phyloP scores from a whole-genome alignment of 768 basidiomycete species.

The Mycena belliarum region DNA sequence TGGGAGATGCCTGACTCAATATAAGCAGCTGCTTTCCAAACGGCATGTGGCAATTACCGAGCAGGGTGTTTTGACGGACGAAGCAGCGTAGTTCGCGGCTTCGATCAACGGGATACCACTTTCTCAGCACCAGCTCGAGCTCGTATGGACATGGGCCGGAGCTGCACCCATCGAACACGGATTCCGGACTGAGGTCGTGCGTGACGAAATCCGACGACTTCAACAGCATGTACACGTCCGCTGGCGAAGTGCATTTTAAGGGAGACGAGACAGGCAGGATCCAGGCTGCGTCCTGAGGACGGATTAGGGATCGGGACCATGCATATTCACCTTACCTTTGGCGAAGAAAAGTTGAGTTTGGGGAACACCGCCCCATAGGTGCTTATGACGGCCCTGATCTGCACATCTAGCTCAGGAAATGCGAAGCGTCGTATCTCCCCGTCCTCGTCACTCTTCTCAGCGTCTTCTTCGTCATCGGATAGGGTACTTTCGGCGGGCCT shows the following conservation, averaged over 20 bases:
- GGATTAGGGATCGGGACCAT: background rate
- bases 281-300: conserved; percentile 83
- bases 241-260: conserved; percentile 82
- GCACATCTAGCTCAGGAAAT: conserved; percentile 81
- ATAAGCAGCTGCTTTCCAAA: no score
- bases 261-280: conserved; percentile 82
- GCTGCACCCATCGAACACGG: conserved; percentile 70
- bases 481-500: conserved; percentile 58
- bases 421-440: conserved; percentile 43
- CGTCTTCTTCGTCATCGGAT: conserved; percentile 53
- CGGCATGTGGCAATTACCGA: conserved; percentile 56
- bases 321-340: conserved; percentile 53
- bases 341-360: conserved; percentile 96
- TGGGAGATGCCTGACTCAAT: conserved; percentile 60
- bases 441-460: conserved; percentile 33
- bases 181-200: conserved; percentile 66
- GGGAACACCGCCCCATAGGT: conserved; percentile 87
- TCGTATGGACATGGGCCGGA: conserved; percentile 41
- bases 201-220: conserved; percentile 91
- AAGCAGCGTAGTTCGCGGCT: conserved; percentile 91
- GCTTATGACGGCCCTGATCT: conserved; percentile 64
- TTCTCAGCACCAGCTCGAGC: conserved; percentile 84
- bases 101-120: conserved; percentile 86
- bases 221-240: conserved; percentile 88
- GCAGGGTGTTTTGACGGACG: conserved; percentile 65